Evolutionary conservation across 1,284 basidiomycete genomes (phyloP), one percentile per base, ranked within the genome.

Genomic region (Mycosarcoma mackinlayi): DNA sequence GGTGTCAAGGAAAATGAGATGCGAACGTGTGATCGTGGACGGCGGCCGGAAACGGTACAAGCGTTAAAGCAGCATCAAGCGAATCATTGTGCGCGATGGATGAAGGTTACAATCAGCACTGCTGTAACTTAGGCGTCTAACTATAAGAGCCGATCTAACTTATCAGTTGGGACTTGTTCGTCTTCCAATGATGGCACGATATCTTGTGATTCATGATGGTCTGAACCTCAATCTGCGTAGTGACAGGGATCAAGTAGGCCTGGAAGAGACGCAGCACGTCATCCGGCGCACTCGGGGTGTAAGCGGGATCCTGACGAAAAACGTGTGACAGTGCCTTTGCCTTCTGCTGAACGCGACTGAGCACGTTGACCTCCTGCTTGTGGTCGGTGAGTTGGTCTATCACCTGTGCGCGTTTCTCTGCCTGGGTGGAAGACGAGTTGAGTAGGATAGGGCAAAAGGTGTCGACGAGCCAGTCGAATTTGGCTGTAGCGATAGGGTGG

Each of bases 161-260:
- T n/a, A n/a, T n/a, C n/a, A n/a, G n/a, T n/a, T n/a, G n/a, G n/a
- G n/a, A n/a, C n/a, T n/a, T n/a, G n/a, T n/a, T n/a, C n/a, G n/a
- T n/a, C n/a, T n/a, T n/a, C n/a, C n/a, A n/a, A n/a, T n/a, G n/a
- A n/a, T n/a, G n/a, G n/a, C n/a, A n/a, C n/a, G n/a, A n/a, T n/a
- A n/a, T n/a, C n/a, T n/a, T n/a, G 14, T 52, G 56, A 25, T 18
- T 31, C 18, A 45, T 6, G 18, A 63, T 42, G 21, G 47, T 34
- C 3, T 34, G 5, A 0, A 51, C 30, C 31, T 69, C 56, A 25
- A 64, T 19, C 8, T 51, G 46, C 23, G 47, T 55, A 6, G 66
- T 69, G 34, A 69, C 34, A 3, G 66, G 66, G 23, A 69, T 39
- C 27, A 69, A n/a, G 44, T 69, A 69, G 6, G 56, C 60, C 34